phyloP scores from a whole-genome alignment of 805 yeast genomes.

The Saturnispora kantuleensis region DNA sequence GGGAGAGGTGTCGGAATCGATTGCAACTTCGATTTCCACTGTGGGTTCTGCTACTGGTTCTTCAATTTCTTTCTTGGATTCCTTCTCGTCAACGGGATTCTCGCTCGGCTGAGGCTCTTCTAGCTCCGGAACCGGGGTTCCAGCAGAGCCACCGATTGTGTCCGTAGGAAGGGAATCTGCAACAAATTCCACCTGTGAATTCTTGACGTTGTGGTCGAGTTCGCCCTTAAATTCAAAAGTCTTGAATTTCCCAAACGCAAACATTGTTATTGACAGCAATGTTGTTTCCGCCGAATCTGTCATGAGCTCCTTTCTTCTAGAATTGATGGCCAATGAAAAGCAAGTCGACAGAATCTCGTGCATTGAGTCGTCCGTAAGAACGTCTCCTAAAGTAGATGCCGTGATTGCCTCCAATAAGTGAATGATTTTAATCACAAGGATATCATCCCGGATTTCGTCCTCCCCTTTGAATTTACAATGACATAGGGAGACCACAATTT shows the following conservation, averaged over 20 bases:
- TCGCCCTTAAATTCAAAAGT: constrained; percentile 33
- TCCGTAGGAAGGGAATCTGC: constrained; percentile 42
- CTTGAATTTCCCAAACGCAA: constrained; percentile 53
- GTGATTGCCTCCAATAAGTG: constrained; percentile 61
- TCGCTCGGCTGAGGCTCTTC: background rate
- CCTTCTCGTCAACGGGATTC: constrained; percentile 3
- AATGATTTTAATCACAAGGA: constrained; percentile 76
- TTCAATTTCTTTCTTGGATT: background rate
- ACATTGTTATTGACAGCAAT: constrained; percentile 56
- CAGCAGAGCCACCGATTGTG: constrained; percentile 40
- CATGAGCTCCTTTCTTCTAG: constrained; percentile 80
- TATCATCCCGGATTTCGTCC: constrained; percentile 86
- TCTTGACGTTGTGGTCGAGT: constrained; percentile 24
- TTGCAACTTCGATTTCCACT: constrained; percentile 6
- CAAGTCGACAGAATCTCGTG: constrained; percentile 89
- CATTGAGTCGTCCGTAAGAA: constrained; percentile 72
- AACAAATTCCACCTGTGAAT: constrained; percentile 18
- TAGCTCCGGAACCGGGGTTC: constrained; percentile 2
- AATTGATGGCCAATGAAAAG: constrained; percentile 83
- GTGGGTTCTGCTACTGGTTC: background rate
- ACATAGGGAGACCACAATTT: constrained; percentile 66
- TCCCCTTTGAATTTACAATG: constrained; percentile 95
- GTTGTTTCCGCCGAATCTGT: constrained; percentile 85
- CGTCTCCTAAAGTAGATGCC: constrained; percentile 49
- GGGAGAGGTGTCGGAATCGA: constrained; percentile 31